Conservation (phyloP, 78 protist species). For the Dictyostelium capitatum region DNA sequence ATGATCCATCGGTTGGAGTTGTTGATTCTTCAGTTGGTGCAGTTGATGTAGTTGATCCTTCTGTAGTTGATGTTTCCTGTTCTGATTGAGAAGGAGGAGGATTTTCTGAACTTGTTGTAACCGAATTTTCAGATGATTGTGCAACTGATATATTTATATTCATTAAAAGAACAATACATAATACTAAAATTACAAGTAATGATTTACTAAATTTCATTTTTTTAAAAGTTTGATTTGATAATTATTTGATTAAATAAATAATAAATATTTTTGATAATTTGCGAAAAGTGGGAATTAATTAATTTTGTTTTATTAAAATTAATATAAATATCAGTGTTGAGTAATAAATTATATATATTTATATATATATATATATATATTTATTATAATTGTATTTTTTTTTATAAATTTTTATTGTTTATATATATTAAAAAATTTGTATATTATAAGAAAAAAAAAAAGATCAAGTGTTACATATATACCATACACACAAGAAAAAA, state of each 20-base stretch:
- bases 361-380: too few species aligned
- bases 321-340: too few species aligned
- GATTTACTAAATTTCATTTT: constrained; percentile 13
- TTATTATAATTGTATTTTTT: too few species aligned
- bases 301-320: too few species aligned
- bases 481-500: too few species aligned
- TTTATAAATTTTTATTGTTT: not conserved
- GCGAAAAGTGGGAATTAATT: too few species aligned
- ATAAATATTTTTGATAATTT: too few species aligned
- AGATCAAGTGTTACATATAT: too few species aligned
- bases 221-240: not conserved
- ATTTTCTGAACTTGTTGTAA: not conserved
- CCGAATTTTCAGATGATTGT: not conserved
- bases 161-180: not conserved
- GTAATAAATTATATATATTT: too few species aligned
- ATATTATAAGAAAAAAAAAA: too few species aligned
- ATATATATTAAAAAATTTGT: too few species aligned
- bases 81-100: not conserved
- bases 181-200: not conserved
- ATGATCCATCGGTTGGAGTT: not conserved
- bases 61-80: not conserved
- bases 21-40: not conserved
- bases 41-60: not conserved
- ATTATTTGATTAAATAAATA: too few species aligned
- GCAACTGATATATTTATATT: not conserved